Evolutionary conservation across 2,329 filamentous ascomycete species (phyloP), one percentile per base, ranked within the genome.

Genomic region (Calonectria pteridis): DNA sequence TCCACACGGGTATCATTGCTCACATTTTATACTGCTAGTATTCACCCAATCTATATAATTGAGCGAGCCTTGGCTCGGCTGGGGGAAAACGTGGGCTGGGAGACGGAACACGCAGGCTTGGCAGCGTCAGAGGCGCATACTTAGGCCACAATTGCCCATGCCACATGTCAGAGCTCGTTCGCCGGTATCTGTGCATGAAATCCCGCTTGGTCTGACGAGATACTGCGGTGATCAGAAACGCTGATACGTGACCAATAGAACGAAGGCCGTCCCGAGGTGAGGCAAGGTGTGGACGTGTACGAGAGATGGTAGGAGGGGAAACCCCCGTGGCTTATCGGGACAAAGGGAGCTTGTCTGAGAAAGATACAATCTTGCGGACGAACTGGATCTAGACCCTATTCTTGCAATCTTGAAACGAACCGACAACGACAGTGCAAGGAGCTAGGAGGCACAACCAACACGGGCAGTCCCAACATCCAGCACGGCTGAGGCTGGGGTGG

Each of bases 121-220:
- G 55, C 55, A 37, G 33, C 55, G 55, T 62, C 55, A 62, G 35
- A 62, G 55, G 55, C 55, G 55, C 55, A 62, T 62, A 40, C 40
- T 62, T 62, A 37, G 55, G 33, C 33, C 55, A 28, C 26, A 40
- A 62, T 18, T 35, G 35, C 23, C 55, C 55, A 62, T 62, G 55
- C 55, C 55, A 62, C 55, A 62, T 62, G 55, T 62, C 55, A 62
- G 16, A 37, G 28, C 55, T 26, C 23, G 23, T 55, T 62, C 23
- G 23, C 55, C 55, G 37, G 55, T 35, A 62, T 62, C 37, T 40
- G 55, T 62, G 35, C 55, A 40, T 62, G 55, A 62, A 62, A 62
- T 62, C 55, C 28, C 55, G 14, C 35, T 7, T 3, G 33, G 55
- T 26, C 23, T 23, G 31, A 37, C 55, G 37, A 37, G 23, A 23